phyloP scores from a whole-genome alignment of 2,329 filamentous ascomycete genomes.

The Diaporthe amygdali region DNA sequence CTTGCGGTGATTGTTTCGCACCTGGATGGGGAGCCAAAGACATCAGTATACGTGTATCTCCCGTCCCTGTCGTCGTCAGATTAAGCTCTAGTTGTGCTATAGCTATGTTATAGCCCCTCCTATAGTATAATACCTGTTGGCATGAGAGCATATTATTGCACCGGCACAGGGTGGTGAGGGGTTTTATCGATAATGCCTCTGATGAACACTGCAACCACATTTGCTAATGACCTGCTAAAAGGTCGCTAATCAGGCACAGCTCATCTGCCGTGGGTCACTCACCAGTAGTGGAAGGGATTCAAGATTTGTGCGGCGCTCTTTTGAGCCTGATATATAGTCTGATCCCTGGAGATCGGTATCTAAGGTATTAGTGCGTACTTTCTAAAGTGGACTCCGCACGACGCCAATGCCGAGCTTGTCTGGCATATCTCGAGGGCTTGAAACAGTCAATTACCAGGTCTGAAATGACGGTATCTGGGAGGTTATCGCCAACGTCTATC shows the following conservation, averaged over 20 bases:
- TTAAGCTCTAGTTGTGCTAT: slow-evolving; percentile 8
- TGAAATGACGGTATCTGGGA: neutral
- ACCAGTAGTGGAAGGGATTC: neutral
- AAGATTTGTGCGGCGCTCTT: neutral
- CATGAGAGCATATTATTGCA: slow-evolving; percentile 8
- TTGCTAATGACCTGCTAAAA: neutral
- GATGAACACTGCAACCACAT: neutral
- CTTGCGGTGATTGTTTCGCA: neutral
- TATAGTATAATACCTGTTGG: neutral
- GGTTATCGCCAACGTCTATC: neutral
- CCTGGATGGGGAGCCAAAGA: neutral
- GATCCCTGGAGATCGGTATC: slow-evolving; percentile 5
- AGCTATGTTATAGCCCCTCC: slow-evolving; percentile 1
- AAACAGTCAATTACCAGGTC: neutral
- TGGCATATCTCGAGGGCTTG: neutral
- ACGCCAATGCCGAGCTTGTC: neutral
- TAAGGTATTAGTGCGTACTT: neutral
- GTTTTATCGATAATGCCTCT: slow-evolving; percentile 11
- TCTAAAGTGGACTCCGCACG: neutral
- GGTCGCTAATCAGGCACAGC: neutral
- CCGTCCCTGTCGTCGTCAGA: slow-evolving; percentile 12
- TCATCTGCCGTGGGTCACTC: neutral
- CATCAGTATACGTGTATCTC: neutral
- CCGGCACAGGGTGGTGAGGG: neutral
- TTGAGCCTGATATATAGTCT: neutral